These are phyloP conservation scores for Metschnikowia drakensbergensis DNA, from an alignment of 805 yeast genomes.

Conservation along the genomic window DNA sequence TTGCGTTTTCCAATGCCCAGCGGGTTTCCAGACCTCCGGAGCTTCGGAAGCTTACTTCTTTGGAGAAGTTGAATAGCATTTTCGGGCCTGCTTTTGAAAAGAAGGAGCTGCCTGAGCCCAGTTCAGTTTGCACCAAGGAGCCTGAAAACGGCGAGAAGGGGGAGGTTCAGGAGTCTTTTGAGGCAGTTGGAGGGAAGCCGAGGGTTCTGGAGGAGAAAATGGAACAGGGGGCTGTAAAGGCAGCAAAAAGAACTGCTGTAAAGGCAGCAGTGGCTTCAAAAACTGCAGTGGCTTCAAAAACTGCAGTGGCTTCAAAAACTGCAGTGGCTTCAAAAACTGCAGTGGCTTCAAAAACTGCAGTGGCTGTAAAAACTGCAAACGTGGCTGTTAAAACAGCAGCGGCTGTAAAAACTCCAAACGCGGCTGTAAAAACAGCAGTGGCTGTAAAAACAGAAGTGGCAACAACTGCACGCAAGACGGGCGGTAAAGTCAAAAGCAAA, in stretches of 20 bases:
- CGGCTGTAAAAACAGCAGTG: background rate
- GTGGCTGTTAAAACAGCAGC: background rate
- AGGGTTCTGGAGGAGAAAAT: no score
- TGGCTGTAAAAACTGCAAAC: background rate
- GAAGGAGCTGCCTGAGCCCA: background rate
- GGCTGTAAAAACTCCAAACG: background rate
- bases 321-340: background rate
- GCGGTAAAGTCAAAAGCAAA: background rate
- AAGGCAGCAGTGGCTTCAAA: background rate
- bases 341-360: background rate
- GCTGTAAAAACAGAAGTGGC: background rate
- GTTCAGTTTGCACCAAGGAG: no score
- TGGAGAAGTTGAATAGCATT: constrained; percentile 1
- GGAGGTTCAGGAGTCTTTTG: no score
- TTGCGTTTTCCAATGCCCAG: constrained; percentile 1
- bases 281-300: no score
- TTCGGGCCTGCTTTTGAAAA: background rate
- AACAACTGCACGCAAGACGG: background rate
- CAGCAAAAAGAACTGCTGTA: background rate
- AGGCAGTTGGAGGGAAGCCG: no score
- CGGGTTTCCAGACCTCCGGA: background rate
- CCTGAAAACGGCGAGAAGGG: no score
- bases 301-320: background rate
- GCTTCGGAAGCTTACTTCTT: background rate
- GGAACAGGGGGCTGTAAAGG: no score